These are phyloP conservation scores for Hemerocallis citrina DNA, from an alignment of 106 monocot genomes.

Conservation along the genomic window DNA sequence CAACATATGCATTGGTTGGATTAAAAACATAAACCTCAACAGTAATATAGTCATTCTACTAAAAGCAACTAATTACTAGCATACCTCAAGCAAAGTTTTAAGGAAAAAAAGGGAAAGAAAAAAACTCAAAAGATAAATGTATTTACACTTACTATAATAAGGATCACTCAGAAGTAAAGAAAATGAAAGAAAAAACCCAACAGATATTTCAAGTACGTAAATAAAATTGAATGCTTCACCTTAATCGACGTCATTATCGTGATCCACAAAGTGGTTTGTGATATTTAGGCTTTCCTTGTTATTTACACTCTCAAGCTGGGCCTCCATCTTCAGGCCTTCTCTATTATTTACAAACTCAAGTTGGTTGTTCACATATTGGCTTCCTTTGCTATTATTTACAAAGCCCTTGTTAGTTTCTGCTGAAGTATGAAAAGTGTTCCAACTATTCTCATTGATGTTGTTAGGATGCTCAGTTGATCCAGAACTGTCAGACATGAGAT, in stretches of 20 bases:
- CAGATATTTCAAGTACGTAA: background rate
- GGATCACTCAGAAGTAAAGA: background rate
- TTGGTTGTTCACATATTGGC: slow-evolving; percentile 6
- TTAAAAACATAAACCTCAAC: background rate
- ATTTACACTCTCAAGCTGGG: slow-evolving; percentile 62
- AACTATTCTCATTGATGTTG: slow-evolving; percentile 15
- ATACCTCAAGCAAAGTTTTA: background rate
- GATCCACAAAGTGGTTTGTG: slow-evolving; percentile 25
- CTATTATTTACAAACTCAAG: slow-evolving; percentile 63
- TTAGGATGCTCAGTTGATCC: slow-evolving; percentile 13
- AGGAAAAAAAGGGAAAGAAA: background rate
- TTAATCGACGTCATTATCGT: slow-evolving; percentile 22
- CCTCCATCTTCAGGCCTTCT: slow-evolving; percentile 29
- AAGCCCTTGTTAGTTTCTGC: slow-evolving; percentile 16
- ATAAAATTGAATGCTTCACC: slow-evolving; percentile 4
- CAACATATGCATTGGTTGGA: background rate
- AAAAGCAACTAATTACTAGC: background rate
- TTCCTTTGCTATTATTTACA: slow-evolving; percentile 52
- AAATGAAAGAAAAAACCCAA: background rate
- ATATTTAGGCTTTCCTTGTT: slow-evolving; percentile 35
- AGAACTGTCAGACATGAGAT: slow-evolving; percentile 28
- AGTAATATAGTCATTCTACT: background rate
- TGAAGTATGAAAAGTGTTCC: slow-evolving; percentile 4
- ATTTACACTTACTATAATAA: background rate
- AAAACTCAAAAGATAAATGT: background rate